A percentile compares a stretch with the other conserved stretches of the same genome.
Conservation (phyloP, 2,329 filamentous ascomycete species). For the Hymenoscyphus linearis region DNA sequence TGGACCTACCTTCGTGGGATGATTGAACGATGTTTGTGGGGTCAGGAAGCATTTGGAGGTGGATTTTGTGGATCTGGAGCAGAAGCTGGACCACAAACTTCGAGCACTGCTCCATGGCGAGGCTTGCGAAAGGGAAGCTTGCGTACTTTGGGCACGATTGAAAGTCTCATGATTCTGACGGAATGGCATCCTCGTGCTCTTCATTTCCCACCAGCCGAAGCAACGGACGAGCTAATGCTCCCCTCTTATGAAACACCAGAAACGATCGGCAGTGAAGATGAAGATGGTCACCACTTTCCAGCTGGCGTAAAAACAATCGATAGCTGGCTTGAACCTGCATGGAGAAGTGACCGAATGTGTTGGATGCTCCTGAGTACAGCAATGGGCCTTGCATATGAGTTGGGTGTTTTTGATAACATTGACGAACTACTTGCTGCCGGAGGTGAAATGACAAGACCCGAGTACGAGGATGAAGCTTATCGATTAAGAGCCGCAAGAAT, state of each 20-base stretch:
- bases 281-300: conserved; percentile 38
- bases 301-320: conserved; percentile 74
- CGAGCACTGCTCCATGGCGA: conserved; percentile 65
- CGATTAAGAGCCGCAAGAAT: conserved; percentile 75
- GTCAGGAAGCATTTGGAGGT: conserved; percentile 90
- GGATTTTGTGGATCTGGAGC: conserved; percentile 74
- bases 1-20: conserved; percentile 93
- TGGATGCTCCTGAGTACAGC: conserved; percentile 96
- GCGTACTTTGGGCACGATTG: conserved; percentile 86
- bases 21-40: conserved; percentile 93
- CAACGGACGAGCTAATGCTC: conserved; percentile 62
- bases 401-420: conserved; percentile 91
- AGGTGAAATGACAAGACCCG: conserved; percentile 53
- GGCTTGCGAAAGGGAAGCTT: conserved; percentile 71
- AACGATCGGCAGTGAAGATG: conserved; percentile 39
- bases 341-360: conserved; percentile 91
- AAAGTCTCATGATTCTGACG: conserved; percentile 87
- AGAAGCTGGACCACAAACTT: conserved; percentile 51
- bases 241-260: conserved; percentile 50
- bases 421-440: conserved; percentile 61
- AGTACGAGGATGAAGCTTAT: conserved; percentile 71
- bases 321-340: conserved; percentile 93
- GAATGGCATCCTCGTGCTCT: conserved; percentile 96
- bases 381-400: conserved; percentile 83
- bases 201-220: conserved; percentile 83